Evolutionary conservation across 257 asterid species (phyloP).

Genomic region (Solanum sitiens): DNA sequence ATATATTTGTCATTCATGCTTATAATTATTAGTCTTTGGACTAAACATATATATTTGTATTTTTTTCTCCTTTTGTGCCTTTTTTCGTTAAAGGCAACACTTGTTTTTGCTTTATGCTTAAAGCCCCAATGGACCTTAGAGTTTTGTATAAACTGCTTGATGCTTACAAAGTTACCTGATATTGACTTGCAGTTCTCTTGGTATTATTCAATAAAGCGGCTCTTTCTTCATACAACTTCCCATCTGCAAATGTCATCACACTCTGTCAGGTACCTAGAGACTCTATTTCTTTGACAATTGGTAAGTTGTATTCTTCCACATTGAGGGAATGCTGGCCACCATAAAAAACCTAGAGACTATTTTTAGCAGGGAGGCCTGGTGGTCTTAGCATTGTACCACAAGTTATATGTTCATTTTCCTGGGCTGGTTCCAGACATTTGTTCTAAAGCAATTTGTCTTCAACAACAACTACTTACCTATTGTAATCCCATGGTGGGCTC

Average conservation of each 20-base stretch:
- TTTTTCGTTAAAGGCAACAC: not conserved
- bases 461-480: not conserved
- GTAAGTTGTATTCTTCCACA: not conserved
- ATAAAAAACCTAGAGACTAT: not conserved
- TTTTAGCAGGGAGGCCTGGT: not conserved
- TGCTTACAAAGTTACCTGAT: not conserved
- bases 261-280: conserved; percentile 63
- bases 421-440: not conserved
- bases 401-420: not conserved
- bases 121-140: not conserved
- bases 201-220: conserved; percentile 94
- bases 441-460: not conserved
- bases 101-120: not conserved
- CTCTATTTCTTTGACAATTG: not conserved
- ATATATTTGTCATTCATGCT: not conserved
- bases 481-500: not conserved
- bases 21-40: not conserved
- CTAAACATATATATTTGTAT: not conserved
- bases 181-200: conserved; percentile 64
- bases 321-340: not conserved
- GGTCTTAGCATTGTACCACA: not conserved
- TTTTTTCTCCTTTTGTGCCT: not conserved
- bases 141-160: not conserved
- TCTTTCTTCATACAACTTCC: conserved; percentile 83
- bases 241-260: conserved; percentile 86